These are phyloP conservation scores for Bertia moriformis DNA, from an alignment of 2,329 filamentous ascomycete species.

Conservation along the genomic window DNA sequence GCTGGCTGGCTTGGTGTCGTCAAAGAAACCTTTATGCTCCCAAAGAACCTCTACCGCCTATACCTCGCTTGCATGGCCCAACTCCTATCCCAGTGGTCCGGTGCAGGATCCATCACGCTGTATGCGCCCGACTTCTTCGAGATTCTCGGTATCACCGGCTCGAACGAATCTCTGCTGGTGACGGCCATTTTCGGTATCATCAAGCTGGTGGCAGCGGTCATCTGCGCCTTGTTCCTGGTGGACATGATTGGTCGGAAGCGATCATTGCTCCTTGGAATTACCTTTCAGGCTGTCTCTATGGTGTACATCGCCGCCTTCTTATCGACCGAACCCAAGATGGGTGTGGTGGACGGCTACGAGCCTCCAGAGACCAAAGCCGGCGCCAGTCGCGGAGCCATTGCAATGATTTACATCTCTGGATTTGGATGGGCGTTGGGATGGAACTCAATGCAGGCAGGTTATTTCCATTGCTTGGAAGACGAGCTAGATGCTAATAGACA, in stretches of 20 bases:
- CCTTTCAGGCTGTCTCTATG: constrained; percentile 44
- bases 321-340: constrained; percentile 43
- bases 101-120: constrained; percentile 60
- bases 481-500: too few species aligned
- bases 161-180: constrained; percentile 54
- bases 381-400: constrained; percentile 53
- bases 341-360: constrained; percentile 28
- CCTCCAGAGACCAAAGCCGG: constrained; percentile 31
- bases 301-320: constrained; percentile 48
- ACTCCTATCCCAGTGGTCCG: constrained; percentile 60
- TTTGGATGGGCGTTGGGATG: constrained; percentile 58
- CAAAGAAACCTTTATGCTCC: constrained; percentile 53
- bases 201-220: constrained; percentile 51
- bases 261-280: constrained; percentile 43
- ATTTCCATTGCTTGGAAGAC: too few species aligned
- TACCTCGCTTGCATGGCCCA: constrained; percentile 57
- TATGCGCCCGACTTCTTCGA: constrained; percentile 63
- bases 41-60: constrained; percentile 59
- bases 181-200: constrained; percentile 65
- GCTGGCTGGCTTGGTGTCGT: constrained; percentile 48
- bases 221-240: constrained; percentile 65
- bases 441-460: constrained; percentile 63
- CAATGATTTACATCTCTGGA: constrained; percentile 59
- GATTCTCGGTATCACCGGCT: constrained; percentile 55
- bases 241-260: constrained; percentile 67